Conservation (phyloP, 208 protist species). For the Leishmania aethiopica region DNA sequence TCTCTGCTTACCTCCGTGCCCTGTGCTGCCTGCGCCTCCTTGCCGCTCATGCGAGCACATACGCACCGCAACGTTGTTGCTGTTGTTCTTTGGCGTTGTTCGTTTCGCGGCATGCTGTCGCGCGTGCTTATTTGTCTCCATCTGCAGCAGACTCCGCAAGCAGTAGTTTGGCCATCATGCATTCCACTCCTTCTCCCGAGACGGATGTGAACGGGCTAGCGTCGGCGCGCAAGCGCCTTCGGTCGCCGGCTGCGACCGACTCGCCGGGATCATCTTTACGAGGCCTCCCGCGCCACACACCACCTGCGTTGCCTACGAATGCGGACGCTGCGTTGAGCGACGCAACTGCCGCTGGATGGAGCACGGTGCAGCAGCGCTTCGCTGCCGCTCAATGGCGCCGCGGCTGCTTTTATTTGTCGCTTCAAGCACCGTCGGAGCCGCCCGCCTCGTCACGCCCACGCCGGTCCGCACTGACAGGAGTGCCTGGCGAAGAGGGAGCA, state of each 20-base stretch:
- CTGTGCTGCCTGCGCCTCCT: background rate
- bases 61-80: background rate
- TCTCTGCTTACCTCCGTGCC: background rate
- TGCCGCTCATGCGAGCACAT: background rate
- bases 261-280: background rate
- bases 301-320: background rate
- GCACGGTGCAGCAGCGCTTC: conserved; percentile 1
- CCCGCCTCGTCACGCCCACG: background rate
- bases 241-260: conserved; percentile 1
- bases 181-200: background rate
- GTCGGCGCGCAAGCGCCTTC: conserved; percentile 2
- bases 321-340: background rate
- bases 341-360: background rate
- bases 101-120: background rate
- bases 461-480: background rate
- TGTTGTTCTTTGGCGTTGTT: no score
- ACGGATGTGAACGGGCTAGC: background rate
- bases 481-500: background rate
- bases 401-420: conserved; percentile 12
- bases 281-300: background rate
- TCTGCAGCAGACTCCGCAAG: background rate
- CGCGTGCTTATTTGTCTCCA: background rate
- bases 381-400: conserved; percentile 31
- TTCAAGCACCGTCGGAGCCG: background rate
- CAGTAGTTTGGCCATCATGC: background rate